A percentile compares a stretch with the other conserved stretches of the same genome.
These are phyloP conservation scores for Tribonema minus DNA, from an alignment of 108 stramenopile species.

Conservation along the genomic window DNA sequence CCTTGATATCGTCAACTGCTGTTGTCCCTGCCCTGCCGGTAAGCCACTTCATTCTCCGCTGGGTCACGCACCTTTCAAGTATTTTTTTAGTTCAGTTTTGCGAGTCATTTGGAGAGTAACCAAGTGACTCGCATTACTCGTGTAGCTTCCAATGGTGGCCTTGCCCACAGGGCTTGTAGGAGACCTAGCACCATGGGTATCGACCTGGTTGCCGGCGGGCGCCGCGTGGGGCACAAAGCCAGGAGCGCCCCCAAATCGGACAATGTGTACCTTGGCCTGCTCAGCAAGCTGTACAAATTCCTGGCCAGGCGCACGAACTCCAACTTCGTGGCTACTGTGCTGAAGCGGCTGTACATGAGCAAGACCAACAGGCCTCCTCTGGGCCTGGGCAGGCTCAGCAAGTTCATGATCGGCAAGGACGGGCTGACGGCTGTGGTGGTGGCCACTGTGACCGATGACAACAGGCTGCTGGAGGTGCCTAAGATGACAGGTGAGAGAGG, in stretches of 20 bases:
- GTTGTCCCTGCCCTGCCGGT: too few relatives aligned
- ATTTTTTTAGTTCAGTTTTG: too few relatives aligned
- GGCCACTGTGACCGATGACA: constrained; percentile 97
- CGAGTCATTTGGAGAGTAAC: too few relatives aligned
- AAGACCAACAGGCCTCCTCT: constrained; percentile 95
- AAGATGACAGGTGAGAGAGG: constrained; percentile 39
- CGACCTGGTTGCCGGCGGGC: constrained; percentile 96
- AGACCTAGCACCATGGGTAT: constrained; percentile 83
- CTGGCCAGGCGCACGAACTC: constrained; percentile 93
- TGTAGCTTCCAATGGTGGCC: too few relatives aligned
- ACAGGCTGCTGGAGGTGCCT: constrained; percentile 83
- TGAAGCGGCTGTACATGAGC: constrained; percentile 97
- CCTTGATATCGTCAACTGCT: too few relatives aligned
- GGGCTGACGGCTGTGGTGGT: constrained; percentile 95
- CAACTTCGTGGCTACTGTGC: constrained; percentile 85
- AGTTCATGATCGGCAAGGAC: constrained; percentile 96
- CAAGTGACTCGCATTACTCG: too few relatives aligned
- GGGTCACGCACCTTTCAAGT: too few relatives aligned
- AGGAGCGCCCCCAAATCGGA: constrained; percentile 91
- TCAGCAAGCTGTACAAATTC: constrained; percentile 98
- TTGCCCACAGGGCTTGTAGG: too few relatives aligned
- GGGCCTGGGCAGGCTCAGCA: constrained; percentile 79
- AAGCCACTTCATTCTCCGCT: too few relatives aligned
- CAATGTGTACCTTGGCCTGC: constrained; percentile 94
- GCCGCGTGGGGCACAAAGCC: constrained; percentile 94